Evolutionary conservation across 1,139 yeast species (phyloP).

Genomic region (Hemisphaericaspora subhashii): DNA sequence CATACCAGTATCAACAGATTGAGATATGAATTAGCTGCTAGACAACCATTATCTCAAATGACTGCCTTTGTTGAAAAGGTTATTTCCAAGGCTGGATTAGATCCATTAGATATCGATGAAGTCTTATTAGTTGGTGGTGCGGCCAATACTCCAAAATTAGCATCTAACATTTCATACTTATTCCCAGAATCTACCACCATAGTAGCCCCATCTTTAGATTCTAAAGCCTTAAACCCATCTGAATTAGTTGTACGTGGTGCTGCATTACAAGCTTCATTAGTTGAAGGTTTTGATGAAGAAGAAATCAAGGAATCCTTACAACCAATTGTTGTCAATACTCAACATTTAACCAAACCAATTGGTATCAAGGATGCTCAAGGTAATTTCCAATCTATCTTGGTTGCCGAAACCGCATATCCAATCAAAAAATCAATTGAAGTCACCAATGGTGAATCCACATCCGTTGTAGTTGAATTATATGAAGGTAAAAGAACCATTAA

Average conservation of each 20-base stretch:
- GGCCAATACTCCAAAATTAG: slow-evolving; percentile 89
- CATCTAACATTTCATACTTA: slow-evolving; percentile 65
- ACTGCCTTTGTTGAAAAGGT: slow-evolving; percentile 72
- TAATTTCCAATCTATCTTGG: slow-evolving; percentile 70
- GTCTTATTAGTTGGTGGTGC: slow-evolving; percentile 89
- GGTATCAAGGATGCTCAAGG: slow-evolving; percentile 81
- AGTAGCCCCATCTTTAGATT: slow-evolving; percentile 72
- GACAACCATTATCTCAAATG: slow-evolving; percentile 76
- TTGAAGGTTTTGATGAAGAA: slow-evolving; percentile 80
- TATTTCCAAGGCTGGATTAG: slow-evolving; percentile 81
- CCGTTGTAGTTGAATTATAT: slow-evolving; percentile 67
- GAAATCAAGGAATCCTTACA: slow-evolving; percentile 84
- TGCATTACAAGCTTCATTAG: slow-evolving; percentile 91
- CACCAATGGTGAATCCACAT: slow-evolving; percentile 59
- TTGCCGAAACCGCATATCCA: slow-evolving; percentile 89
- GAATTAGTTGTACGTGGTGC: slow-evolving; percentile 95
- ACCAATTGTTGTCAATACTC: slow-evolving; percentile 86
- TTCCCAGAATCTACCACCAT: slow-evolving; percentile 82
- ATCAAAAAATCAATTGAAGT: slow-evolving; percentile 75
- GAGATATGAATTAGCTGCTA: slow-evolving; percentile 86
- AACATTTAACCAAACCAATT: slow-evolving; percentile 79
- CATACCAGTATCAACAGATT: slow-evolving; percentile 91
- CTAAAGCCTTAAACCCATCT: slow-evolving; percentile 82
- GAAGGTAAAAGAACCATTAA: slow-evolving; percentile 84
- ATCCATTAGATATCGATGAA: slow-evolving; percentile 82